Percentiles rank a stretch among this genome's conserved stretches.
phyloP scores from a whole-genome alignment of 2,329 filamentous ascomycete genomes.

The Fusarium heterosporum region DNA sequence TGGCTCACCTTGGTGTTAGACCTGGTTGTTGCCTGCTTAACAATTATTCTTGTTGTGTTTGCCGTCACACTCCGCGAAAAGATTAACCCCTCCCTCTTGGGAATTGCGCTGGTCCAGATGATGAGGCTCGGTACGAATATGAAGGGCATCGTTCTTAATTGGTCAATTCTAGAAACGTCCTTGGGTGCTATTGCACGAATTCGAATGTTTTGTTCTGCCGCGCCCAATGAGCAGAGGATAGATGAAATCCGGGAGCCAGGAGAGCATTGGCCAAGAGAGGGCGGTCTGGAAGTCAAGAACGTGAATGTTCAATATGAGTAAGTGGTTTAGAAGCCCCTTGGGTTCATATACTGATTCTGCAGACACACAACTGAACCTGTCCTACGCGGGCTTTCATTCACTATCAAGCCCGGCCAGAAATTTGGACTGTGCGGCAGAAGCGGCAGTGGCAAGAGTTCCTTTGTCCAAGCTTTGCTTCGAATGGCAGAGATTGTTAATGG shows the following conservation, averaged over 20 bases:
- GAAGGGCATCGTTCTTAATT: constrained; percentile 46
- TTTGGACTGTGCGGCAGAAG: constrained; percentile 60
- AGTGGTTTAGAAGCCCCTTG: neutral
- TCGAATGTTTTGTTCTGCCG: constrained; percentile 44
- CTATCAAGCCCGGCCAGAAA: constrained; percentile 52
- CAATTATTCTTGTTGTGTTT: constrained; percentile 53
- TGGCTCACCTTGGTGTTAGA: constrained; percentile 66
- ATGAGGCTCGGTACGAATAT: constrained; percentile 46
- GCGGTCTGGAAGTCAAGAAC: constrained; percentile 41
- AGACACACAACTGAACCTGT: constrained; percentile 44
- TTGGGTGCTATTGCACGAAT: constrained; percentile 49
- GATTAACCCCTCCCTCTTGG: constrained; percentile 50
- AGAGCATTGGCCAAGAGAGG: constrained; percentile 41
- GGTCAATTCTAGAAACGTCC: constrained; percentile 49
- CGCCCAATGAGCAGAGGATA: constrained; percentile 41
- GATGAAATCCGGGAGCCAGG: constrained; percentile 30
- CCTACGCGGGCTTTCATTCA: constrained; percentile 49
- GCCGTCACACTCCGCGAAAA: constrained; percentile 53
- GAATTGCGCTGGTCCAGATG: constrained; percentile 54
- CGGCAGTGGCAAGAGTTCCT: constrained; percentile 53
- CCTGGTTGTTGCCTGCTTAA: constrained; percentile 62
- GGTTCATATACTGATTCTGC: constrained; percentile 11
- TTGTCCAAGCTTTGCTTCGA: constrained; percentile 60
- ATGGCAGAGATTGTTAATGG: constrained; percentile 60
- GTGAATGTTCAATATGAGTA: constrained; percentile 48